Evolutionary conservation across 1,284 basidiomycete genomes (phyloP), one percentile per base, ranked within the genome.

Genomic region (Calocybe gambosa): DNA sequence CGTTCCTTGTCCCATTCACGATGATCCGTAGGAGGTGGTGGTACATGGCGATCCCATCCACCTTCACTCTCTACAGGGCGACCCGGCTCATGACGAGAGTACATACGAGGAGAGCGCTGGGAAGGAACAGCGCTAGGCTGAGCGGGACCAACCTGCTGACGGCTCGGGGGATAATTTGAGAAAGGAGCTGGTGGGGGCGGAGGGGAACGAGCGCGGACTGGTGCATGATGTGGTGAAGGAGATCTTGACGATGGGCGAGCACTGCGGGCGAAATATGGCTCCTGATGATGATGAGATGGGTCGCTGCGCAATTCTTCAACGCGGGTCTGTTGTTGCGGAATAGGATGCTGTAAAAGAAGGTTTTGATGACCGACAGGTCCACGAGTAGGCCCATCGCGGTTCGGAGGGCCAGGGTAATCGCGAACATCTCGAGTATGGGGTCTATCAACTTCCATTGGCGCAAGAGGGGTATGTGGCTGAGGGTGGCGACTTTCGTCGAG

Each of bases 361-460:
- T 70, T 72, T 45, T 77, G 74, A 46, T 77, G 74, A 6, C 75
- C 74, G 5, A 67, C 64, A 2, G 77, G 75, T 2, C 75, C 76
- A 20, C 78, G 73, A 37, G 59, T 57, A 2, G 66, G 63, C 10
- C 61, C 57, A 2, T 78, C 80, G 18, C 78, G 73, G 38, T 63
- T 44, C 4, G 44, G 65, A 12, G 70, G 59, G 18, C 65, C 64
- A 12, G 74, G 67, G 50, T 75, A 76, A 33, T 53, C 51, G 23
- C 51, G 51, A 33, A 43, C 25, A 3, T 53, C 51, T 2, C 51
- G 51, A 38, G 49, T 25, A 50, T 74, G 73, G 45, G 75, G 75
- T n/a, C 82, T 74, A 47, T 92, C 88, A 4, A 88, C 76, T 13
- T 93, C 89, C 83, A 93, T 93, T 0, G 89, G 87, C 8, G 77